These are phyloP conservation scores for Zoysia matrella DNA, from an alignment of 202 grass and related monocot species.

Conservation along the genomic window DNA sequence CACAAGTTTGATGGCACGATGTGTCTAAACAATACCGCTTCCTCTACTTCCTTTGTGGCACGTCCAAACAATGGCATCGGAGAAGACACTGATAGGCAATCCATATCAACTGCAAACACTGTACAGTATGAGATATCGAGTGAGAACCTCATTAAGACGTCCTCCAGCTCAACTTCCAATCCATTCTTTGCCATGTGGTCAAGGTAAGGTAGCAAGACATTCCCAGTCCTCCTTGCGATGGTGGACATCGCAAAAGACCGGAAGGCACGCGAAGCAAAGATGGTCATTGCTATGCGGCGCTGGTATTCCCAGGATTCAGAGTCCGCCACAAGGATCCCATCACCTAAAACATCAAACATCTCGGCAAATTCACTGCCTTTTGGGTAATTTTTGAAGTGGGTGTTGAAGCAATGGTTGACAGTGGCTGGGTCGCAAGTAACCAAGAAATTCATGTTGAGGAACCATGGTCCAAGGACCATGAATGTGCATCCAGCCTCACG, in stretches of 20 bases:
- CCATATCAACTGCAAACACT: conserved; percentile 59
- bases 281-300: conserved; percentile 38
- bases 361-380: conserved; percentile 70
- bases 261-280: conserved; percentile 49
- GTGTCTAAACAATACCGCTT: conserved; percentile 54
- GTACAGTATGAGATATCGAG: conserved; percentile 60
- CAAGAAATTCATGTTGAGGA: conserved; percentile 60
- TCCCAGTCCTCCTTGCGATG: conserved; percentile 46
- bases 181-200: conserved; percentile 44
- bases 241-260: conserved; percentile 50
- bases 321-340: conserved; percentile 72
- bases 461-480: conserved; percentile 55
- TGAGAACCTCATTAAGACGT: conserved; percentile 60
- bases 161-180: conserved; percentile 57
- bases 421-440: conserved; percentile 64
- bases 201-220: conserved; percentile 62
- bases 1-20: conserved; percentile 54
- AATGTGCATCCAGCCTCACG: conserved; percentile 55
- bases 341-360: conserved; percentile 78
- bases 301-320: conserved; percentile 65
- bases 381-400: conserved; percentile 63
- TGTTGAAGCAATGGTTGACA: conserved; percentile 66
- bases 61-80: conserved; percentile 51
- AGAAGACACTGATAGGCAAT: conserved; percentile 53
- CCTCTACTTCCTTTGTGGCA: conserved; percentile 57